Evolutionary conservation across 2,329 filamentous ascomycete genomes (phyloP), one percentile per base, ranked within the genome.

Genomic region (Colletotrichum cordylinicola): DNA sequence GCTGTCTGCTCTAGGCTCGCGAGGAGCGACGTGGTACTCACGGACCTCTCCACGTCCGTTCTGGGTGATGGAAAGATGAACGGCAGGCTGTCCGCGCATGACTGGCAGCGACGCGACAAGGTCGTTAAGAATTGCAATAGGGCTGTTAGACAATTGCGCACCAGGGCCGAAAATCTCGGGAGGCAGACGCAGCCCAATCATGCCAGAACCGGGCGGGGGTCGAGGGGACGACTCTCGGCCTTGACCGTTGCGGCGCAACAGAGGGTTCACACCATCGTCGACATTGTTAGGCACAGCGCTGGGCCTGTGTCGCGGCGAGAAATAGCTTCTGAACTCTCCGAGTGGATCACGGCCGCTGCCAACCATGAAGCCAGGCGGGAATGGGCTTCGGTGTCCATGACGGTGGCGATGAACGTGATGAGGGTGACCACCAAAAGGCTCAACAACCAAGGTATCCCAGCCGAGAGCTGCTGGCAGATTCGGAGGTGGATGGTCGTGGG

Each of bases 191-290:
- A 90, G 81, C 8, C 92, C 91, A 70, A 94, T 86, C 64, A 90
- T 86, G 67, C 87, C 87, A n/a, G 87, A 84, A 35, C 90, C 82
- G 43, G 87, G 85, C 52, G 85, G 83, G 60, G 86, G 85, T 64
- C 90, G 90, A 67, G 90, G 87, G 10, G 88, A 81, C 39, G 81
- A 81, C 21, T 92, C 89, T 72, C 86, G 85, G 29, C 82, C 83
- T 31, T 84, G 80, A 27, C 86, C 85, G 64, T 82, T 84, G 61
- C 95, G 93, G 78, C 96, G 94, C 70, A 98, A 91, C 15, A 98
- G 88, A 58, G 96, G 96, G 81, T 98, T 98, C 27, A 93, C 89
- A 5, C 95, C 96, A 82, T 98, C 96, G 78, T 98, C 95, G 39
- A 90, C 89, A 33, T 88, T 88, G 72, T 90, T 89, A 68, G 90